Base-by-base conservation (phyloP, 441 rosid species). In the Oxalis stricta region DNA sequence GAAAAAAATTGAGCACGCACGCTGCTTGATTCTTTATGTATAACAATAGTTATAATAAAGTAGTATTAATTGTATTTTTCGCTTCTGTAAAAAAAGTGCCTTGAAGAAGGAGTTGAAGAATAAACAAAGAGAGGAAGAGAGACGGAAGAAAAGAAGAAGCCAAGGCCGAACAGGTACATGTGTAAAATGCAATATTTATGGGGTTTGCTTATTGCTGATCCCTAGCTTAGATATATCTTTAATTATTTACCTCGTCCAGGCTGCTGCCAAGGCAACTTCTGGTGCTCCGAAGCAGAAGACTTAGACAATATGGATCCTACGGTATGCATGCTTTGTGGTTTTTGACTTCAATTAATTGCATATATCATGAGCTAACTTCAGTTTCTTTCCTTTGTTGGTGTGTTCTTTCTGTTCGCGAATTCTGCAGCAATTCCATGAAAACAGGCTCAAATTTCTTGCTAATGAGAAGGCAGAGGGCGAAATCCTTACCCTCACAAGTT, bases 271-370 rank as follows among this genome's bases (percentile, higher is more conserved):
- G 49, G 60, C 59, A 8, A 53, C 56, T 52, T 43, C 62, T 19
- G 73, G 65, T n/a, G 57, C 21, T 56, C 68, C 59, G 64, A 76
- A 49, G 76, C 66, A 16, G 77, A 59, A 52, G 96, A 76, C 39
- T 76, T 77, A 35, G 88, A 86, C 2, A 86, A 86, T 31, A 80
- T 78, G 85, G 94, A 86, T 54, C 84, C 94, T 22, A 83, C 84
- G 23, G 96, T 87, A 66, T 49, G 9, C 15, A 22, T 45, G 11
- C 9, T 14, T 28, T 5, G 7, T 23, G 15, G 24, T 31, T 39
- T 45, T 13, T 17, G 15, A 11, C 12, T 44, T 10, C 38, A 7
- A 26, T 36, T n/a, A 39, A 16, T 10, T 14, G 10, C 12, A 17
- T 10, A 26, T 24, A 16, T n/a, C n/a, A 18, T 44, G 37, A 26